Evolutionary conservation across 768 basidiomycete genomes (phyloP).

Genomic region (Steccherinum ochraceum): DNA sequence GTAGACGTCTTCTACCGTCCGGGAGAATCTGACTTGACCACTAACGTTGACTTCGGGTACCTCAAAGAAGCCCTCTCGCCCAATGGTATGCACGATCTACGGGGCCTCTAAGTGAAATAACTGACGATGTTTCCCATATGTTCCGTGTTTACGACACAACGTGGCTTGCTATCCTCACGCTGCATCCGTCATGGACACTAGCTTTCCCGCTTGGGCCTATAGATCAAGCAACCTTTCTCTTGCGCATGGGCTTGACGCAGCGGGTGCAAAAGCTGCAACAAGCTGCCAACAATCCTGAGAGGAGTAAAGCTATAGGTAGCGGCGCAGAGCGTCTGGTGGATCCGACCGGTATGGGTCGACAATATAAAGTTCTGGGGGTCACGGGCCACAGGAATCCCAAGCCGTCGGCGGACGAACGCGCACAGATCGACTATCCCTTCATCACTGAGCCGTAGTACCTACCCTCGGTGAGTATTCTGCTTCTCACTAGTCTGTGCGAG

Average conservation of each 20-base stretch:
- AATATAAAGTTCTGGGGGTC: slow-evolving; percentile 79
- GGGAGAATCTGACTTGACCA: slow-evolving; percentile 87
- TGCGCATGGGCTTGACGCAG: slow-evolving; percentile 64
- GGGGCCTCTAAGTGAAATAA: too few relatives aligned
- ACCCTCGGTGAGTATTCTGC: neutral
- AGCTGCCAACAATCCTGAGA: slow-evolving; percentile 41
- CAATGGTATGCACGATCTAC: neutral
- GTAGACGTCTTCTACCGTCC: slow-evolving; percentile 81
- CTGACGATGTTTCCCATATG: neutral
- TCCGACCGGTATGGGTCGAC: slow-evolving; percentile 73
- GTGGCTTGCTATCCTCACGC: neutral
- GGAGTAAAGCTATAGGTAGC: slow-evolving; percentile 44
- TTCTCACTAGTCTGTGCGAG: neutral
- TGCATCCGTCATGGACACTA: slow-evolving; percentile 11
- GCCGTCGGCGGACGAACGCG: slow-evolving; percentile 13
- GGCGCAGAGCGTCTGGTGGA: slow-evolving; percentile 75
- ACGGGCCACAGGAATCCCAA: slow-evolving; percentile 17
- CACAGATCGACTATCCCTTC: slow-evolving; percentile 14
- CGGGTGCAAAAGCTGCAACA: slow-evolving; percentile 61
- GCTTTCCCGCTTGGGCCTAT: slow-evolving; percentile 59
- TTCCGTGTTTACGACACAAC: neutral
- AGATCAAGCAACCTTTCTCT: slow-evolving; percentile 70
- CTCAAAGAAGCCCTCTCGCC: slow-evolving; percentile 64
- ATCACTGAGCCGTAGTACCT: neutral
- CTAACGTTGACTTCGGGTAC: slow-evolving; percentile 95